phyloP scores from a whole-genome alignment of 805 yeast species.

The Barnettozyma vustinii region DNA sequence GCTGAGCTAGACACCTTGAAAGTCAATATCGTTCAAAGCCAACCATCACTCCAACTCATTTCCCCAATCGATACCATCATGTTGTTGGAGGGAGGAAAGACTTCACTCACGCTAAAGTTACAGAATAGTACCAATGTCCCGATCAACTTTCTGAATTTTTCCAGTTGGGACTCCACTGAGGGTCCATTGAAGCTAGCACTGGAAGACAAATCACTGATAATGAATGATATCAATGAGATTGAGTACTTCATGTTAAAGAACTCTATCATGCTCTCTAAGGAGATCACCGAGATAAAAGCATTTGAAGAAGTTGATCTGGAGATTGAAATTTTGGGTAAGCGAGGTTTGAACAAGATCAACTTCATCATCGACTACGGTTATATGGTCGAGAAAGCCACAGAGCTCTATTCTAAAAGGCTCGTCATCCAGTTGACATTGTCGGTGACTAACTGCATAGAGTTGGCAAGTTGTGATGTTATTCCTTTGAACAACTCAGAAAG shows the following conservation, averaged over 20 bases:
- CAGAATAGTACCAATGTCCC: conserved; percentile 53
- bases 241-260: conserved; percentile 62
- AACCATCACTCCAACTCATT: conserved; percentile 56
- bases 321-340: conserved; percentile 62
- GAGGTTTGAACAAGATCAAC: conserved; percentile 64
- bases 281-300: conserved; percentile 26
- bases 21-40: conserved; percentile 36
- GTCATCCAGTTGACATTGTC: conserved; percentile 66
- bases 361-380: conserved; percentile 62
- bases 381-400: conserved; percentile 25
- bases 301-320: conserved; percentile 40
- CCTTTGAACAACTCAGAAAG: conserved; percentile 35
- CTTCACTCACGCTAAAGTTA: conserved; percentile 43
- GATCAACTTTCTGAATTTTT: conserved; percentile 53
- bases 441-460: conserved; percentile 66
- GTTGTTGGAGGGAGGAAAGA: conserved; percentile 74
- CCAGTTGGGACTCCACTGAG: conserved; percentile 67
- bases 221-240: conserved; percentile 65
- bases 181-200: conserved; percentile 57
- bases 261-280: conserved; percentile 43
- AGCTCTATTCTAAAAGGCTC: conserved; percentile 47
- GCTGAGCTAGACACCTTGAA: conserved; percentile 26
- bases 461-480: conserved; percentile 70
- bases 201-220: conserved; percentile 40
- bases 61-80: conserved; percentile 51